phyloP scores from a whole-genome alignment of 352 stramenopile genomes.

The Thraustochytrium sp. region DNA sequence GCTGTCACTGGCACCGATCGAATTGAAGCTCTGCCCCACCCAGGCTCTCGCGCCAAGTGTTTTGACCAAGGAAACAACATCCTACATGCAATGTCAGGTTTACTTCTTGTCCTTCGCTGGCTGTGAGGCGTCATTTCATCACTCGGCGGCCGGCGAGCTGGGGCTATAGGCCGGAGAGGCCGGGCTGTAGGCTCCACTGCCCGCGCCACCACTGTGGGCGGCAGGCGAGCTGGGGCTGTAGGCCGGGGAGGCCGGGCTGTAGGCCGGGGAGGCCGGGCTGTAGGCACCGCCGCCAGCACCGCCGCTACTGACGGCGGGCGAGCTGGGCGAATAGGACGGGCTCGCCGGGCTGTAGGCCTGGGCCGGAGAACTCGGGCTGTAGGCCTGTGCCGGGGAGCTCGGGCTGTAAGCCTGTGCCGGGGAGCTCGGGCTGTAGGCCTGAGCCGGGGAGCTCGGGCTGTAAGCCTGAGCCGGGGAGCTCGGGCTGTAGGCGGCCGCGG shows the following conservation, averaged over 20 bases:
- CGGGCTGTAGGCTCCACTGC: conserved; percentile 68
- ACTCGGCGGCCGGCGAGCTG: conserved; percentile 64
- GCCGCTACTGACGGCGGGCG: conserved; percentile 62
- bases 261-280: conserved; percentile 62
- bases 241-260: conserved; percentile 73
- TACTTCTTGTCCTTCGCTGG: no score
- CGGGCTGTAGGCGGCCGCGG: conserved; percentile 69
- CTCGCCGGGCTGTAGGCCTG: conserved; percentile 55
- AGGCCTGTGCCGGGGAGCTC: conserved; percentile 53
- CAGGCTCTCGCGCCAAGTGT: no score
- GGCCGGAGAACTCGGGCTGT: conserved; percentile 49
- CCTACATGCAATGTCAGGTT: no score
- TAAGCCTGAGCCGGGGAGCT: conserved; percentile 53
- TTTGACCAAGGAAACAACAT: no score
- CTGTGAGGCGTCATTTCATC: no score
- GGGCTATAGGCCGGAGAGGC: conserved; percentile 65
- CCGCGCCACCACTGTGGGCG: conserved; percentile 64
- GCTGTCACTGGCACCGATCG: no score
- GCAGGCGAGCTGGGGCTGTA: conserved; percentile 59
- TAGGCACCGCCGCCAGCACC: conserved; percentile 71
- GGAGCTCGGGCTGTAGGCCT: conserved; percentile 59
- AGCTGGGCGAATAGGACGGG: conserved; percentile 56
- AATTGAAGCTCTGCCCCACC: no score
- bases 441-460: conserved; percentile 52
- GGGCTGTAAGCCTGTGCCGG: conserved; percentile 67